Conservation (phyloP, 768 basidiomycete species). For the Leccinum pellstonianum region DNA sequence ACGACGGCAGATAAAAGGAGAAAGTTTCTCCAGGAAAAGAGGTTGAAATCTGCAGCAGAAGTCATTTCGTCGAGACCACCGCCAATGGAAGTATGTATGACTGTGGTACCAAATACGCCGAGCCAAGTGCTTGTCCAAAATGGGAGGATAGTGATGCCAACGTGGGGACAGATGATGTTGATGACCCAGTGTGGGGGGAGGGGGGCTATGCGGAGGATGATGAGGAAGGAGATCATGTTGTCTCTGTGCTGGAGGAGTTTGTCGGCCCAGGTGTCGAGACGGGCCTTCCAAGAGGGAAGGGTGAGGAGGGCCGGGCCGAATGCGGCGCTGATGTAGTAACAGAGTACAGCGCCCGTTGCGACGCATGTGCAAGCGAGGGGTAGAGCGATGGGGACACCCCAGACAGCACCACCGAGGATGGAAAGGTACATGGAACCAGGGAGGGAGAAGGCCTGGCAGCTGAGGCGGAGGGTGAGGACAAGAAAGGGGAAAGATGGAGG, state of each 20-base stretch:
- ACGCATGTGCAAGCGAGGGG: constrained; percentile 92
- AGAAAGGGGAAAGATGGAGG: constrained; percentile 2
- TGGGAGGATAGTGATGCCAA: constrained; percentile 78
- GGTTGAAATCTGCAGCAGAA: constrained; percentile 86
- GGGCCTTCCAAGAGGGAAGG: constrained; percentile 79
- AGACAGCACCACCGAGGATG: constrained; percentile 93
- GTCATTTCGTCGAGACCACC: constrained; percentile 96
- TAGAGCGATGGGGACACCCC: constrained; percentile 84
- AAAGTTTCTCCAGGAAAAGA: constrained; percentile 91
- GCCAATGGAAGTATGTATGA: constrained; percentile 95
- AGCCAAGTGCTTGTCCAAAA: constrained; percentile 93
- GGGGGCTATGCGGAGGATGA: constrained; percentile 92
- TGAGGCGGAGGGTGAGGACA: constrained; percentile 33
- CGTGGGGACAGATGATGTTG: constrained; percentile 88
- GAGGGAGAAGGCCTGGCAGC: constrained; percentile 93
- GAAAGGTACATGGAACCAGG: constrained; percentile 98
- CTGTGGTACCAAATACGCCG: constrained; percentile 85
- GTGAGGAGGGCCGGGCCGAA: constrained; percentile 90
- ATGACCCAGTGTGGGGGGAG: constrained; percentile 97
- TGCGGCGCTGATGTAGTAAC: constrained; percentile 89
- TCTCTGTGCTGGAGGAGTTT: constrained; percentile 78
- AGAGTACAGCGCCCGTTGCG: constrained; percentile 85
- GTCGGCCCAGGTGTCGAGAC: constrained; percentile 77
- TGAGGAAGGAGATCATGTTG: constrained; percentile 88
- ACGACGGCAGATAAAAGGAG: constrained; percentile 81